Percentiles rank a stretch among this genome's conserved stretches.
phyloP scores from a whole-genome alignment of 2,329 filamentous ascomycete species.

The Botryotinia convoluta region DNA sequence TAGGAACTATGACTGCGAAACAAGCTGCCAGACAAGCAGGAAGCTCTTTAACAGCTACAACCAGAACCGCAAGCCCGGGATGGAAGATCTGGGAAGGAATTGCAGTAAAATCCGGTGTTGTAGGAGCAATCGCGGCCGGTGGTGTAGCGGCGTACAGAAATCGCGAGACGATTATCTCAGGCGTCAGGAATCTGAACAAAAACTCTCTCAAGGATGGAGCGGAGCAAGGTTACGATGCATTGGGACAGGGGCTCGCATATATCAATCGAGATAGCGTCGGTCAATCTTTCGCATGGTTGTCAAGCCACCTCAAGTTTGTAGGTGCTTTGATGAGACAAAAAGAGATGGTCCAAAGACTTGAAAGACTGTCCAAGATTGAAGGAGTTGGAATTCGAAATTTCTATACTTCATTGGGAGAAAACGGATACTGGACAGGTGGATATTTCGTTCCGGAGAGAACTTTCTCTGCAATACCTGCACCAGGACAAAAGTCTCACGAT shows the following conservation, averaged over 20 bases:
- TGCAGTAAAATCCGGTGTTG: constrained; percentile 77
- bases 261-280: constrained; percentile 59
- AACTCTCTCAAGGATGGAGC: constrained; percentile 42
- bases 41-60: constrained; percentile 22
- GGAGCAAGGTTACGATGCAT: constrained; percentile 37
- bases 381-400: constrained; percentile 71
- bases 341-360: constrained; percentile 67
- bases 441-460: constrained; percentile 67
- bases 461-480: constrained; percentile 69
- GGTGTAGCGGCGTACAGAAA: constrained; percentile 80
- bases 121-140: constrained; percentile 76
- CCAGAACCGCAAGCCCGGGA: constrained; percentile 29
- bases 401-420: constrained; percentile 73
- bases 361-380: constrained; percentile 57
- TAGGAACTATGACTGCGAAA: constrained; percentile 32
- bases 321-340: constrained; percentile 72
- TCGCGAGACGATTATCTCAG: constrained; percentile 61
- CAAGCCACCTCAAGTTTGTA: constrained; percentile 82
- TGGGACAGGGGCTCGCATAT: constrained; percentile 52
- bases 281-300: constrained; percentile 73
- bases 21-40: constrained; percentile 29
- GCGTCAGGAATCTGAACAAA: constrained; percentile 43
- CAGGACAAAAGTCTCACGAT: constrained; percentile 18
- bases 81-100: constrained; percentile 60
- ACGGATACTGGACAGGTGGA: constrained; percentile 60